These are phyloP conservation scores for Colletotrichum aenigma DNA, from an alignment of 2,329 filamentous ascomycete species.

Conservation along the genomic window DNA sequence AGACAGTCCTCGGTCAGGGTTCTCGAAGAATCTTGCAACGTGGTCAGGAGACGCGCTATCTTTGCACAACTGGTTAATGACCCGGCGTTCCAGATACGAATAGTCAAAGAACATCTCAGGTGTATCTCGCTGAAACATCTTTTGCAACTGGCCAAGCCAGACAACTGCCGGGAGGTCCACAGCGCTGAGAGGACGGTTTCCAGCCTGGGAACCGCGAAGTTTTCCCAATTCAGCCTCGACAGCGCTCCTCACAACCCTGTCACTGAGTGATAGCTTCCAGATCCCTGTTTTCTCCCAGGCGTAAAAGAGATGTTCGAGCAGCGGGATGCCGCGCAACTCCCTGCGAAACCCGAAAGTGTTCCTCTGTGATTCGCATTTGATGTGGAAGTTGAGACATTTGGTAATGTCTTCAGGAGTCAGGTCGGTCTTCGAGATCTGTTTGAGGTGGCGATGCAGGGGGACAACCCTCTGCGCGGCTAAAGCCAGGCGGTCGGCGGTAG, in stretches of 20 bases:
- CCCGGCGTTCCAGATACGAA: too few species aligned
- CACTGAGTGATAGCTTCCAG: not conserved
- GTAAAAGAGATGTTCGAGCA: not conserved
- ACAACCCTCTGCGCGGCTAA: not conserved
- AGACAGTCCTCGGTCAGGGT: not conserved
- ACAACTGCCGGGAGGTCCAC: not conserved
- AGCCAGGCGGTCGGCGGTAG: not conserved
- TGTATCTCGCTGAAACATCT: not conserved
- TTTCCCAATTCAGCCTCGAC: not conserved
- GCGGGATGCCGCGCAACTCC: not conserved
- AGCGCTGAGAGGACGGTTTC: not conserved
- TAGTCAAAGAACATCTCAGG: not conserved
- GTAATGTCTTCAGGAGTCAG: too few species aligned
- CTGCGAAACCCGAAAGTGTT: not conserved
- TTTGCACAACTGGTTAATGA: not conserved
- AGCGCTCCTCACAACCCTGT: not conserved
- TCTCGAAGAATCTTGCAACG: not conserved
- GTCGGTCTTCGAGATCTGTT: too few species aligned
- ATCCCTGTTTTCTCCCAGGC: too few species aligned
- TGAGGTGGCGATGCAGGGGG: not conserved
- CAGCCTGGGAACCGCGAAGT: too few species aligned
- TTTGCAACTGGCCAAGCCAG: not conserved
- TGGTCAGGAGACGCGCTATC: not conserved
- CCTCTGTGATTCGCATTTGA: not conserved
- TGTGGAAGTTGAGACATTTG: not conserved